Percentiles rank a stretch among this genome's conserved stretches.
These are phyloP conservation scores for Hypoxylon sp. DNA, from an alignment of 2,329 filamentous ascomycete genomes.

Conservation along the genomic window DNA sequence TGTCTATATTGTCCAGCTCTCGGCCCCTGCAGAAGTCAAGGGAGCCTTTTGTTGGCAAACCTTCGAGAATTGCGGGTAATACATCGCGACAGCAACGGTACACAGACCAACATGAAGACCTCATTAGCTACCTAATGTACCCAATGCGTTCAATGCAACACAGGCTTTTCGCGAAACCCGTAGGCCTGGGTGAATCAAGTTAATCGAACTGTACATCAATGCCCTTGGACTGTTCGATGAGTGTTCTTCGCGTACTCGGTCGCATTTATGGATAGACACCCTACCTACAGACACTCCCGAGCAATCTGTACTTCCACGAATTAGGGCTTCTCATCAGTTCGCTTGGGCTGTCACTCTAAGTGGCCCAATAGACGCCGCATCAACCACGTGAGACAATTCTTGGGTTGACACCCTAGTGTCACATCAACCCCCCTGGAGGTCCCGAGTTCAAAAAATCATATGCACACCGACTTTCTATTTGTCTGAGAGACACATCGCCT, in stretches of 20 bases:
- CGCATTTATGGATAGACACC: slow-evolving; percentile 35
- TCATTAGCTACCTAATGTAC: slow-evolving; percentile 15
- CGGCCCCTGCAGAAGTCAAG: slow-evolving; percentile 9
- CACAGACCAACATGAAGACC: slow-evolving; percentile 13
- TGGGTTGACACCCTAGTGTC: slow-evolving; percentile 44
- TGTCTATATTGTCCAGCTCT: slow-evolving; percentile 3
- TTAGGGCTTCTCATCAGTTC: slow-evolving; percentile 8
- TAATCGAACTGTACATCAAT: slow-evolving; percentile 20
- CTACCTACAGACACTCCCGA: slow-evolving; percentile 29
- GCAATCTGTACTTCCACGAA: slow-evolving; percentile 18
- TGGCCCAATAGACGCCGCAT: slow-evolving; percentile 44
- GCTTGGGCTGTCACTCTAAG: slow-evolving; percentile 26
- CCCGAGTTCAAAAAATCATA: slow-evolving; percentile 46
- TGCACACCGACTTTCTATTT: slow-evolving; percentile 47
- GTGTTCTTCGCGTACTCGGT: slow-evolving; percentile 21
- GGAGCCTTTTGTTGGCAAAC: slow-evolving; percentile 20
- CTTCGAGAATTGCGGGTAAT: slow-evolving; percentile 13
- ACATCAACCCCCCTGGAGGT: slow-evolving; percentile 40
- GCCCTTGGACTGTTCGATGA: slow-evolving; percentile 26
- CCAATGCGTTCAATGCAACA: slow-evolving; percentile 5
- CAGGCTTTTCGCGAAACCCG: slow-evolving; percentile 1
- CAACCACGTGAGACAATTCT: slow-evolving; percentile 40
- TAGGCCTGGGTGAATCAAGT: slow-evolving; percentile 15
- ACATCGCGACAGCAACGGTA: slow-evolving; percentile 14
- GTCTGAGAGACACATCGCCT: slow-evolving; percentile 33